Evolutionary conservation across 2,329 filamentous ascomycete genomes (phyloP).

Genomic region (Penicillium thymicola): DNA sequence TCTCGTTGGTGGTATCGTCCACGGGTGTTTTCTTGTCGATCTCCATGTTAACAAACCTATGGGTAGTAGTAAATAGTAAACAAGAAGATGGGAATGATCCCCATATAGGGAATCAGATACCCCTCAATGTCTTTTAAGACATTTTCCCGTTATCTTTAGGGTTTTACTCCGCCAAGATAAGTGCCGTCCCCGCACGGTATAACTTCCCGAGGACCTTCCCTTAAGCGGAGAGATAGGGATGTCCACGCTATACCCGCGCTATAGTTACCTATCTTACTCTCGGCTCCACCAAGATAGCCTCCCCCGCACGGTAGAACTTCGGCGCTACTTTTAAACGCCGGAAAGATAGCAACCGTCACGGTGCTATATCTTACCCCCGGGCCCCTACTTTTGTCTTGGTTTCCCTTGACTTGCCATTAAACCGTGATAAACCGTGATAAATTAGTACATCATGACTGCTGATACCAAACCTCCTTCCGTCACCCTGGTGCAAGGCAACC

Average conservation of each 20-base stretch:
- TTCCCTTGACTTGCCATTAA: background rate
- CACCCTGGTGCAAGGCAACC: constrained; percentile 28
- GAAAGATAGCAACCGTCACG: constrained; percentile 4
- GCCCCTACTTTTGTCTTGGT: constrained; percentile 1
- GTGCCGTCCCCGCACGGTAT: constrained; percentile 16
- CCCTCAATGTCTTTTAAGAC: background rate
- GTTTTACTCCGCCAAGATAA: background rate
- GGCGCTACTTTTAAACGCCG: constrained; percentile 18
- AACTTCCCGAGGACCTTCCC: constrained; percentile 18
- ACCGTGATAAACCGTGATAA: background rate
- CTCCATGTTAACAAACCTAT: constrained; percentile 2
- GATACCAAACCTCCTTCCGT: constrained; percentile 8
- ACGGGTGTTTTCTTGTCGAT: constrained; percentile 5
- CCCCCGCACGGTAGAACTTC: constrained; percentile 20
- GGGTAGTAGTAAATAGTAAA: background rate
- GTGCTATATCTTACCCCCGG: constrained; percentile 5
- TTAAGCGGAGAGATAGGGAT: constrained; percentile 9
- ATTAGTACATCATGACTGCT: constrained; percentile 1
- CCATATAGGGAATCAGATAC: background rate
- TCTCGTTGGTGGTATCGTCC: constrained; percentile 5
- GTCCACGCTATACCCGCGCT: background rate
- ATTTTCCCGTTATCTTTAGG: constrained; percentile 9
- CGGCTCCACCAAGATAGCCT: constrained; percentile 11
- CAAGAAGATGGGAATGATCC: background rate
- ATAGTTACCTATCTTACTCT: background rate